Evolutionary conservation across 129 eudicot genomes (phyloP).

Genomic region (Centaurea solstitialis): DNA sequence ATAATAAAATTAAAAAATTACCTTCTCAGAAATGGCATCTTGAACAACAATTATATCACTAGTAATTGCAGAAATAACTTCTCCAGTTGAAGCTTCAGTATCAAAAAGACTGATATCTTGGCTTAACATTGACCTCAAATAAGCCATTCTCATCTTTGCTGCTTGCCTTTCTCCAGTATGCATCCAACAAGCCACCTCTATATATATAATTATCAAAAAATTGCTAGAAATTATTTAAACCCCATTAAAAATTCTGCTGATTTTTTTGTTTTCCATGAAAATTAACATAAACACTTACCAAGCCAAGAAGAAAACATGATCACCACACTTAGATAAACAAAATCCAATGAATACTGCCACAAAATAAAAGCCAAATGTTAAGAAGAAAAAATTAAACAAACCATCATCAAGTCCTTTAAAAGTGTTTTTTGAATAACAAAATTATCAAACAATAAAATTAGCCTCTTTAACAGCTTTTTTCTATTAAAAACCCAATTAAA

Average conservation of each 20-base stretch:
- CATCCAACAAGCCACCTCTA: constrained; percentile 99
- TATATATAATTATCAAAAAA: neutral
- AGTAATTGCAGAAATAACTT: constrained; percentile 95
- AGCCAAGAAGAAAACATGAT: constrained; percentile 93
- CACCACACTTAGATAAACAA: constrained; percentile 88
- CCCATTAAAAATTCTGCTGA: neutral
- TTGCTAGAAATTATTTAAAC: too few species aligned
- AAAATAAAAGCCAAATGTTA: neutral
- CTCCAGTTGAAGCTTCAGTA: constrained; percentile 98
- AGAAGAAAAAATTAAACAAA: too few species aligned
- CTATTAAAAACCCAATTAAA: too few species aligned
- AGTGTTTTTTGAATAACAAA: too few species aligned
- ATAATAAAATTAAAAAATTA: constrained; percentile 8
- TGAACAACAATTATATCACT: constrained; percentile 89
- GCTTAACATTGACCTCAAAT: constrained; percentile 79
- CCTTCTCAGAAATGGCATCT: constrained; percentile 99
- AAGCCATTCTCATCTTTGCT: constrained; percentile 98
- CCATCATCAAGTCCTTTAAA: too few species aligned
- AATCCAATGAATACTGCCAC: constrained; percentile 96
- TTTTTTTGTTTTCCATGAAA: neutral
- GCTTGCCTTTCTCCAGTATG: constrained; percentile 98
- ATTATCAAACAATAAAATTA: too few species aligned
- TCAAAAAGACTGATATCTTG: constrained; percentile 96
- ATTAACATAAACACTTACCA: constrained; percentile 47
- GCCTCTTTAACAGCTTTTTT: too few species aligned